Evolutionary conservation across 2,329 filamentous ascomycete genomes (phyloP).

Genomic region (Microcyclospora tardicrescens): DNA sequence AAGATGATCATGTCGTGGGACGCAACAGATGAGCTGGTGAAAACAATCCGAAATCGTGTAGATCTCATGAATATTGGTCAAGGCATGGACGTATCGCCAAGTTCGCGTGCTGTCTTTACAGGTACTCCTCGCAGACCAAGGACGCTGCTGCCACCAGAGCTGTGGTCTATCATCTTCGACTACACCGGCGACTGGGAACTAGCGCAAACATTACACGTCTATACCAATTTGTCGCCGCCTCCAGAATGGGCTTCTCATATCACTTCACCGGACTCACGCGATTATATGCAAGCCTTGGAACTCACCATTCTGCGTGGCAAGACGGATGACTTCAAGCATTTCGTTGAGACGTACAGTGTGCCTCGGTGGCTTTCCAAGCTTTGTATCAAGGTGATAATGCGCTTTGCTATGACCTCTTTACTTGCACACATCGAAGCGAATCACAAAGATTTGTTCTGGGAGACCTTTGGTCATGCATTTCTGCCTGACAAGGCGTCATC

Average conservation of each 20-base stretch:
- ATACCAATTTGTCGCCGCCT: constrained; percentile 63
- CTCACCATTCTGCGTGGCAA: constrained; percentile 68
- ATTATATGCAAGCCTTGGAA: constrained; percentile 67
- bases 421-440: constrained; percentile 58
- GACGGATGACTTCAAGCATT: constrained; percentile 57
- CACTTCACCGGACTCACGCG: constrained; percentile 36
- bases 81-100: constrained; percentile 44
- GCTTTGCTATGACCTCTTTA: constrained; percentile 71
- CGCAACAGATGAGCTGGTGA: constrained; percentile 56
- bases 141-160: constrained; percentile 58
- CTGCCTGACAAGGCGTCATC: constrained; percentile 79
- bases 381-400: constrained; percentile 79
- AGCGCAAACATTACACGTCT: constrained; percentile 66
- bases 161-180: constrained; percentile 82
- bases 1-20: constrained; percentile 41
- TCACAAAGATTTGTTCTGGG: constrained; percentile 66
- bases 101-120: constrained; percentile 22
- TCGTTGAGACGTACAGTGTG: constrained; percentile 53
- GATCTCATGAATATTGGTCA: constrained; percentile 62
- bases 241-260: constrained; percentile 56
- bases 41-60: constrained; percentile 64
- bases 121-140: constrained; percentile 10
- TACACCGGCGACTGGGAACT: constrained; percentile 83
- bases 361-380: constrained; percentile 66
- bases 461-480: constrained; percentile 68